These are phyloP conservation scores for Erysiphe pulchra DNA, from an alignment of 2,329 filamentous ascomycete species.

Conservation along the genomic window DNA sequence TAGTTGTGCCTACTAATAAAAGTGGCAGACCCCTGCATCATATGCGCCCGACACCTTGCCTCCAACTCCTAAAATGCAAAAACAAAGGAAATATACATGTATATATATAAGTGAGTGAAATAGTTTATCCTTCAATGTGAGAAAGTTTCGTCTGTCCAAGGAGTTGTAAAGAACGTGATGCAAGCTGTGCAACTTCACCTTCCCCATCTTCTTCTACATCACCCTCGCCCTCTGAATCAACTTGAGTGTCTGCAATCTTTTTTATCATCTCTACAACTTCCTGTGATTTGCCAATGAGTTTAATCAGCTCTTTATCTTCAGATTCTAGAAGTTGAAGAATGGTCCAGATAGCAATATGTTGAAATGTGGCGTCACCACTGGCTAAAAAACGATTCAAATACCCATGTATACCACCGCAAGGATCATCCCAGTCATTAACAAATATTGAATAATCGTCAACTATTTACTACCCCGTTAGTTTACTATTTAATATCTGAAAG, in stretches of 20 bases:
- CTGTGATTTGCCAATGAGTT: slow-evolving; percentile 67
- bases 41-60: slow-evolving; percentile 14
- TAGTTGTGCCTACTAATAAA: not conserved
- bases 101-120: slow-evolving; percentile 1
- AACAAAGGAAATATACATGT: slow-evolving; percentile 9
- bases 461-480: slow-evolving; percentile 18
- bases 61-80: slow-evolving; percentile 12
- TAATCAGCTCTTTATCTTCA: slow-evolving; percentile 71
- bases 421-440: slow-evolving; percentile 77
- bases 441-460: slow-evolving; percentile 95
- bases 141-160: slow-evolving; percentile 47
- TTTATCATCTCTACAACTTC: slow-evolving; percentile 84
- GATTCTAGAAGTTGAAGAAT: slow-evolving; percentile 86
- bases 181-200: slow-evolving; percentile 75
- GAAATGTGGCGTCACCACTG: slow-evolving; percentile 88
- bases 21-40: slow-evolving; percentile 3
- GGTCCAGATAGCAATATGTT: slow-evolving; percentile 98
- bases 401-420: slow-evolving; percentile 81
- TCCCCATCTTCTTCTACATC: slow-evolving; percentile 63
- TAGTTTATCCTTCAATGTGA: slow-evolving; percentile 41
- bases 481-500: not conserved
- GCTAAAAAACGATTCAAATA: slow-evolving; percentile 83
- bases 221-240: slow-evolving; percentile 67
- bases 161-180: slow-evolving; percentile 70
- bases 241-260: slow-evolving; percentile 65